Conservation (phyloP, 768 basidiomycete species). For the Hericium coralloides region DNA sequence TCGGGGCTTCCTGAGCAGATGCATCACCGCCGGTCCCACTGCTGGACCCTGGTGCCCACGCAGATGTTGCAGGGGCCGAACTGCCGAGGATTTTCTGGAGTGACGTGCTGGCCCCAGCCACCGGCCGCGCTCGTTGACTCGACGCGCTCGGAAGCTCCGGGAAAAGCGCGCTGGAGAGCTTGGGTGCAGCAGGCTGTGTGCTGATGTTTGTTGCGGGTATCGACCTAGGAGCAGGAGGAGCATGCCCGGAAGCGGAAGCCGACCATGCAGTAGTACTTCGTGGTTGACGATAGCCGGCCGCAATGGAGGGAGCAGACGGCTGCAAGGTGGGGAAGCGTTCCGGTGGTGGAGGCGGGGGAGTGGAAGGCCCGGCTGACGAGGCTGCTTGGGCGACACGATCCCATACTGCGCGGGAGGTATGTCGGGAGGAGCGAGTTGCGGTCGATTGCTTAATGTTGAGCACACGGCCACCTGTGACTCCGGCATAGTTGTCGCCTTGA, state of each 20-base stretch:
- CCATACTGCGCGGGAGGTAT: conserved; percentile 63
- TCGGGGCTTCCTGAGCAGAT: conserved; percentile 3
- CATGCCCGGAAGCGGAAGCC: conserved; percentile 17
- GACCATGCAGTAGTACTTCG: conserved; percentile 14
- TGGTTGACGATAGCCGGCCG: conserved; percentile 25
- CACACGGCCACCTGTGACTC: conserved; percentile 73
- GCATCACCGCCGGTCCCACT: conserved; percentile 8
- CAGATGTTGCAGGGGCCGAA: conserved; percentile 24
- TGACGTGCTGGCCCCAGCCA: conserved; percentile 55
- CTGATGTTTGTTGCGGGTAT: conserved; percentile 6
- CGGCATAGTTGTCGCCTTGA: conserved; percentile 61
- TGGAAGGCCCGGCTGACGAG: conserved; percentile 25
- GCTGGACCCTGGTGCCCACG: conserved; percentile 19
- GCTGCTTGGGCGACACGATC: conserved; percentile 86
- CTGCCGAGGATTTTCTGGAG: conserved; percentile 58
- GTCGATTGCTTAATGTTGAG: conserved; percentile 78
- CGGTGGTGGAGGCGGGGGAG: conserved; percentile 20
- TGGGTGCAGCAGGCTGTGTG: conserved; percentile 3
- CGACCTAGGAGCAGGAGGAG: conserved; percentile 13
- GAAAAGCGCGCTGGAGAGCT: conserved; percentile 52
- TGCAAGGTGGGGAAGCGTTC: conserved; percentile 23
- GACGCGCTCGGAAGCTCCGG: conserved; percentile 54
- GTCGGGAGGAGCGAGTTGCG: conserved; percentile 42
- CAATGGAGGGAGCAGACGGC: conserved; percentile 8
- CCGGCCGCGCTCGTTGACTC: conserved; percentile 29